Evolutionary conservation across 257 asterid species (phyloP).

Genomic region (Solanum sitiens): DNA sequence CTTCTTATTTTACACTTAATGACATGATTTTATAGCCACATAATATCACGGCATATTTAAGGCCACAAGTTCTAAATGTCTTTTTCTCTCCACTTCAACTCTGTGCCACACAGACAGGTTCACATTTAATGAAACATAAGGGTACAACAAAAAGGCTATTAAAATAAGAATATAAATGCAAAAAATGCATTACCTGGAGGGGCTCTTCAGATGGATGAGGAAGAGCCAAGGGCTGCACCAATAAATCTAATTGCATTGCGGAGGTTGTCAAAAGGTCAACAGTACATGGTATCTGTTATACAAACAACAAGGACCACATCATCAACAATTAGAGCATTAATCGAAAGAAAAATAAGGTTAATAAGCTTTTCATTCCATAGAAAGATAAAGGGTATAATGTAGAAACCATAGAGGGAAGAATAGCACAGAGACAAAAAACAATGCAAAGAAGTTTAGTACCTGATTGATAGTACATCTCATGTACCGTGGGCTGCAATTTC

Average conservation of each 20-base stretch:
- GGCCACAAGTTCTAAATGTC: not conserved
- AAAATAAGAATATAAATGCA: not conserved
- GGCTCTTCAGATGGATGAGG: constrained; percentile 98
- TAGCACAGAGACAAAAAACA: constrained; percentile 8
- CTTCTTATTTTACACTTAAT: not conserved
- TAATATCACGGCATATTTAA: not conserved
- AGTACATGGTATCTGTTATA: constrained; percentile 80
- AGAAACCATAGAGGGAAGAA: constrained; percentile 5
- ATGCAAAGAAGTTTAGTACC: constrained; percentile 17
- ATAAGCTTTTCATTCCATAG: not conserved
- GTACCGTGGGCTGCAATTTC: constrained; percentile 98
- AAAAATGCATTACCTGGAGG: constrained; percentile 56
- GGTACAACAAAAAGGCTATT: not conserved
- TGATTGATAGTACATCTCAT: constrained; percentile 94
- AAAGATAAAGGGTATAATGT: constrained; percentile 7
- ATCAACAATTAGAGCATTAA: not conserved
- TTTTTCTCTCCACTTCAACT: not conserved
- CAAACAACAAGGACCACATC: not conserved
- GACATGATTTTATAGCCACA: not conserved
- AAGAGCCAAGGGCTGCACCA: constrained; percentile 98
- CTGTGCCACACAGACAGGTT: not conserved
- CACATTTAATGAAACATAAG: not conserved
- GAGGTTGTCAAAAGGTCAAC: constrained; percentile 90
- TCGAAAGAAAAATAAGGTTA: not conserved
- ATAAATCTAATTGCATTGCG: constrained; percentile 86